Evolutionary conservation across 2,329 filamentous ascomycete species (phyloP).

Genomic region (Xylaria sp.): DNA sequence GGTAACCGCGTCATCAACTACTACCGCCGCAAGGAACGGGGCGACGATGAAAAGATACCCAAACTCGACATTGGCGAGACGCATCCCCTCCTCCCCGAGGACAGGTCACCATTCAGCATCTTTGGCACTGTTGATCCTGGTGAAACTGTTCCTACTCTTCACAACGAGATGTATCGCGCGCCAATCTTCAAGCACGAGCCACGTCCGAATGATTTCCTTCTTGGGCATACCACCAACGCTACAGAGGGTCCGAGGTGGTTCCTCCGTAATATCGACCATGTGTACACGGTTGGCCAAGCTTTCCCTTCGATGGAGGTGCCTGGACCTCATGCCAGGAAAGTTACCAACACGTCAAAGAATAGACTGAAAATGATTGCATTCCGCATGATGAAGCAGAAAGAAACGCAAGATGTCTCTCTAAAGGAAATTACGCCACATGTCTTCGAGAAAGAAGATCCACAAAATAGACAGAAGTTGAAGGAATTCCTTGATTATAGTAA

Average conservation of each 20-base stretch:
- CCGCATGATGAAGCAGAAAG: constrained; percentile 82
- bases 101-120: constrained; percentile 94
- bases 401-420: constrained; percentile 74
- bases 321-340: constrained; percentile 90
- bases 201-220: constrained; percentile 83
- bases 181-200: constrained; percentile 89
- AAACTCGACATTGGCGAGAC: constrained; percentile 90
- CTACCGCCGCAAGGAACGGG: constrained; percentile 83
- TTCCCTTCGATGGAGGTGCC: constrained; percentile 93
- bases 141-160: constrained; percentile 87
- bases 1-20: constrained; percentile 96
- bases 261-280: constrained; percentile 87
- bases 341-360: constrained; percentile 97
- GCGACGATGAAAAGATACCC: constrained; percentile 78
- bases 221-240: constrained; percentile 84
- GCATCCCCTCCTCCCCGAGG: constrained; percentile 86
- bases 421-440: constrained; percentile 93
- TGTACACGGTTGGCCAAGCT: constrained; percentile 91
- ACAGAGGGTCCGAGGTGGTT: constrained; percentile 82
- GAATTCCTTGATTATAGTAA: constrained; percentile 95
- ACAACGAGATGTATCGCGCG: constrained; percentile 95
- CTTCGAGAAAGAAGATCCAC: constrained; percentile 90
- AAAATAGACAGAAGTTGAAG: constrained; percentile 96
- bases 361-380: constrained; percentile 96
- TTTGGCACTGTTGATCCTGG: constrained; percentile 94